A percentile compares a stretch with the other conserved stretches of the same genome.
Evolutionary conservation across 768 basidiomycete genomes (phyloP).

Genomic region (Mycena leptocephala): DNA sequence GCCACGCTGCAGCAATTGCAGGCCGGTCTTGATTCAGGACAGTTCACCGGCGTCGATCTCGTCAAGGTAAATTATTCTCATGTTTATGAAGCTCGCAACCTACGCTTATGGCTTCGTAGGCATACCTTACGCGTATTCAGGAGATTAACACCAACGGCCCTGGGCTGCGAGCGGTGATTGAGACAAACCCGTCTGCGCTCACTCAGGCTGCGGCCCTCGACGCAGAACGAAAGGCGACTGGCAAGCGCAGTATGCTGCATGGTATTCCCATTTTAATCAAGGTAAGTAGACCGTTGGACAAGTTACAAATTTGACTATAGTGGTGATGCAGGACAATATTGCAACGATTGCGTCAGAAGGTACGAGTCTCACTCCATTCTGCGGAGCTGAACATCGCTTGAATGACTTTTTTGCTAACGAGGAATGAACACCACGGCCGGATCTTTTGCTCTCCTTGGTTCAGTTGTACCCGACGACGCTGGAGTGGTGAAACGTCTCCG

Average conservation of each 20-base stretch:
- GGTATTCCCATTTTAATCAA: slow-evolving; percentile 70
- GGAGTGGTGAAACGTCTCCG: slow-evolving; percentile 60
- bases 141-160: slow-evolving; percentile 11
- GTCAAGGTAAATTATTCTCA: background rate
- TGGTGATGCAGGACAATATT: slow-evolving; percentile 59
- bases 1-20: slow-evolving; percentile 3
- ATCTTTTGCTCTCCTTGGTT: slow-evolving; percentile 59
- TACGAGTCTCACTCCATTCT: slow-evolving; percentile 12
- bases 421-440: slow-evolving; percentile 65
- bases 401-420: slow-evolving; percentile 25
- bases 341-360: slow-evolving; percentile 63
- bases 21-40: background rate
- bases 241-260: slow-evolving; percentile 65
- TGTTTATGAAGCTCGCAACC: background rate
- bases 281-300: slow-evolving; percentile 35
- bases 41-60: slow-evolving; percentile 20
- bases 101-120: background rate
- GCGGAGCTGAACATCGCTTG: background rate
- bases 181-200: slow-evolving; percentile 69
- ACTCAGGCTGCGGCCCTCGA: slow-evolving; percentile 67
- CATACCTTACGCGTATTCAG: slow-evolving; percentile 5
- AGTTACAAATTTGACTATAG: background rate
- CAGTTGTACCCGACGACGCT: slow-evolving; percentile 63
- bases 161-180: slow-evolving; percentile 49
- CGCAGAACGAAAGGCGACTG: slow-evolving; percentile 55